Base-by-base conservation (phyloP, 1,284 basidiomycete genomes). In the Cerioporus squamosus region DNA sequence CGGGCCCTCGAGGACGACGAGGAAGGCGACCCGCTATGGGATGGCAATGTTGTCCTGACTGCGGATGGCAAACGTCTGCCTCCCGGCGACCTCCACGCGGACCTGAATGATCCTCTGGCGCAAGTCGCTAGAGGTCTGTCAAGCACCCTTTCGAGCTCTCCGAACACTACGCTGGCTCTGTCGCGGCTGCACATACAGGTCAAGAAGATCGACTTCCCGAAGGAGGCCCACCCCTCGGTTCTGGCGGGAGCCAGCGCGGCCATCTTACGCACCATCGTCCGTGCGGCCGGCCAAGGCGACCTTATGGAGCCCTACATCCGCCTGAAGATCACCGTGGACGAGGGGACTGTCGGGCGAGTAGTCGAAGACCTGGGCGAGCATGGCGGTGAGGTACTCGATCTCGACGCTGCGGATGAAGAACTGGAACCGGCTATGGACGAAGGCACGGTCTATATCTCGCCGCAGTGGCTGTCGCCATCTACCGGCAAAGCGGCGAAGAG, bases 341-440 rank as follows among this genome's bases (percentile, higher is more conserved):
- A 89, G 60, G 84, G 86, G 56, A 77, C 78, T 46, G 75, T 93
- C 5, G 91, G 91, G 12, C 88, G 85, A 66, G 84, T 89, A 15
- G 83, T 93, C 50, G 91, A 87, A 68, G 90, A 93, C 65, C 74
- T 93, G 8, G 89, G 87, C 5, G 91, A 93, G 66, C 81, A 86
- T 61, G 84, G 84, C 2, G 91, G 88, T 17, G 90, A 93, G 68
- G 77, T 93, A 14, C 72, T 86, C 22, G 87, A 91, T 66, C 79
- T 93, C 24, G 81, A 77, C 15, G 73, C 80, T 31, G 80, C 75
- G 2, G 78, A 74, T 9, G 78, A 79, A 15, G 85, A 81, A 14
- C 70, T 79, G 5, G 75, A 72, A 33, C 79, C 82, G 2, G 89
- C 82, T 68, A 66, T 81, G 6, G 75, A 78, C 33, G 83, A 88